Evolutionary conservation across 2,329 filamentous ascomycete species (phyloP).

Genomic region (Diaporthe nobilis): DNA sequence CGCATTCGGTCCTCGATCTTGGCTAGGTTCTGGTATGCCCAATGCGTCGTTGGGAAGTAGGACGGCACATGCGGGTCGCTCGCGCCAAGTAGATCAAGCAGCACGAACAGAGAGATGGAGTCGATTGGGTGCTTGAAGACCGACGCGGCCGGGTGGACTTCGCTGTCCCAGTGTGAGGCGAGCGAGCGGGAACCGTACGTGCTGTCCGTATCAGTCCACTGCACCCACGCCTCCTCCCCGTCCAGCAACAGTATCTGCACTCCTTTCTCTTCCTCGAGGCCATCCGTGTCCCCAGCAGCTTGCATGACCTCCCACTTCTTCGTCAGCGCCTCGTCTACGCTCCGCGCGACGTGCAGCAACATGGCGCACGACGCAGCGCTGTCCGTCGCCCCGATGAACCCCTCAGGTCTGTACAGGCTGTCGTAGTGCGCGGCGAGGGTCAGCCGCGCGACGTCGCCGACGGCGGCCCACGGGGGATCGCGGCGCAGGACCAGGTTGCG

Average conservation of each 20-base stretch:
- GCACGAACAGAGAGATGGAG: constrained; percentile 85
- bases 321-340: constrained; percentile 78
- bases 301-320: constrained; percentile 81
- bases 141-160: constrained; percentile 75
- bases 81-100: constrained; percentile 90
- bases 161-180: constrained; percentile 79
- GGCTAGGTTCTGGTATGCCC: constrained; percentile 88
- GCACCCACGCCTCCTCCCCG: constrained; percentile 84
- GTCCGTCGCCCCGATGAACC: constrained; percentile 88
- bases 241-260: constrained; percentile 86
- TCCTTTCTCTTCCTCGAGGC: constrained; percentile 77
- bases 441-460: constrained; percentile 79
- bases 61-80: constrained; percentile 80
- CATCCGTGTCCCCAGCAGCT: constrained; percentile 63
- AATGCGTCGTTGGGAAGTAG: constrained; percentile 92
- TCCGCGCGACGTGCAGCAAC: constrained; percentile 81
- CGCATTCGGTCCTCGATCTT: constrained; percentile 81
- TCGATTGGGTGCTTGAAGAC: constrained; percentile 78
- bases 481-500: constrained; percentile 82
- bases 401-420: constrained; percentile 78
- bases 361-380: constrained; percentile 89
- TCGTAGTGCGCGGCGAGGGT: constrained; percentile 90
- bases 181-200: constrained; percentile 83
- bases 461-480: constrained; percentile 81
- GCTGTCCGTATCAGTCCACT: constrained; percentile 81